Conservation (phyloP, 1,284 basidiomycete genomes). For the Puccinia triticina region DNA sequence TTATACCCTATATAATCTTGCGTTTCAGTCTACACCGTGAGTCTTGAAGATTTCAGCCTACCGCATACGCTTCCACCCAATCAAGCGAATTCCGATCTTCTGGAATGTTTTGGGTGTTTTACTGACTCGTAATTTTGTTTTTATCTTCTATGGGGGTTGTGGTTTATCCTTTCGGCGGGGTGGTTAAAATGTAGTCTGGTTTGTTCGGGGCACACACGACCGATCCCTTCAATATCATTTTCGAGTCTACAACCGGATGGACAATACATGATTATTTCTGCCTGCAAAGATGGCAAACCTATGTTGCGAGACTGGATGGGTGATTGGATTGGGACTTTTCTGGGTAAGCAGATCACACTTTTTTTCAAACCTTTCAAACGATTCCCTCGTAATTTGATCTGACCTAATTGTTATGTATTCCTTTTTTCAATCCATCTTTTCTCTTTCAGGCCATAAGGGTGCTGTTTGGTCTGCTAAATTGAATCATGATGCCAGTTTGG, state of each 20-base stretch:
- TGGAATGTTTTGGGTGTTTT: neutral
- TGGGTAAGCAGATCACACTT: slow-evolving; percentile 64
- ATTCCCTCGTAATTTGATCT: neutral
- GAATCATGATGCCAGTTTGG: slow-evolving; percentile 70
- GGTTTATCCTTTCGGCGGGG: neutral
- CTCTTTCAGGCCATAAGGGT: slow-evolving; percentile 78
- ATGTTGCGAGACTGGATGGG: slow-evolving; percentile 64
- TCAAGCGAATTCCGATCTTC: too few relatives aligned
- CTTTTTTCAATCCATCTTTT: neutral
- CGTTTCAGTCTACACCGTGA: slow-evolving; percentile 3
- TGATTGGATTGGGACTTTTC: slow-evolving; percentile 97
- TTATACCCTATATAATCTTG: neutral
- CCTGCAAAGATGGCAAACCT: slow-evolving; percentile 50
- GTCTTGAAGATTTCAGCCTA: neutral
- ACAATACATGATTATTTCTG: slow-evolving; percentile 51
- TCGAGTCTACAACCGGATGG: slow-evolving; percentile 49
- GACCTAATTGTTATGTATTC: neutral
- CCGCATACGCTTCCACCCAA: neutral
- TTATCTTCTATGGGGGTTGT: neutral
- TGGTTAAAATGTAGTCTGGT: slow-evolving; percentile 14
- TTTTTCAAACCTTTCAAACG: neutral
- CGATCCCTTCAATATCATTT: slow-evolving; percentile 47
- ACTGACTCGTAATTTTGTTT: neutral
- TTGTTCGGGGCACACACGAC: slow-evolving; percentile 49
- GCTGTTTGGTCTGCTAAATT: slow-evolving; percentile 97